A percentile compares a stretch with the other conserved stretches of the same genome.
These are phyloP conservation scores for Garcia nutans DNA, from an alignment of 345 rosid species.

Conservation along the genomic window DNA sequence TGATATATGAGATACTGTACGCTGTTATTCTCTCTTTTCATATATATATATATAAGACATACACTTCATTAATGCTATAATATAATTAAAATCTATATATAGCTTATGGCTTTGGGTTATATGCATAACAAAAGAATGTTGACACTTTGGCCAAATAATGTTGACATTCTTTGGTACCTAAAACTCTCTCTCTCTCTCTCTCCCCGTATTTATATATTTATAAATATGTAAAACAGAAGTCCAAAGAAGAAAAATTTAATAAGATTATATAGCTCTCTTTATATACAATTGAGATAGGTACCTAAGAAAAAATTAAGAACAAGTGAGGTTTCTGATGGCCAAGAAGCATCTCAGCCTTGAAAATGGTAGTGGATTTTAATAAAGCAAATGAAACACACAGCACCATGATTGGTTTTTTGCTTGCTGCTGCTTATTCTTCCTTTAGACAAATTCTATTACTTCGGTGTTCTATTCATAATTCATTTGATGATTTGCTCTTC, in stretches of 20 bases:
- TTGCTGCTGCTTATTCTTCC: neutral
- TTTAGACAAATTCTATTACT: neutral
- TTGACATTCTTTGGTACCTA: neutral
- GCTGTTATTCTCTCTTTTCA: no score
- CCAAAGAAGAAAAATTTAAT: neutral
- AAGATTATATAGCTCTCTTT: no score
- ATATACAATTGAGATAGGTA: neutral
- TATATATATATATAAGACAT: no score
- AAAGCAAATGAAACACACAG: neutral
- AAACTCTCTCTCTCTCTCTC: neutral
- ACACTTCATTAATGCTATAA: no score
- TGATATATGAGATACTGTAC: no score
- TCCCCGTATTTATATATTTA: neutral
- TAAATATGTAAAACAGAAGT: neutral
- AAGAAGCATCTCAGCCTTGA: slow-evolving; percentile 17
- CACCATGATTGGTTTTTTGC: neutral
- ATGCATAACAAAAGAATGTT: slow-evolving; percentile 28
- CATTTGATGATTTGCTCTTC: no score
- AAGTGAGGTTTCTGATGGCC: neutral
- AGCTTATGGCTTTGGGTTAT: neutral
- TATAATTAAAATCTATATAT: no score
- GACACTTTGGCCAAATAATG: slow-evolving; percentile 25
- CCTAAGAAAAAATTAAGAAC: neutral
- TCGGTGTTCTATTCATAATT: no score
- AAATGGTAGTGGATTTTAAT: neutral